Evolutionary conservation across 208 protist species (phyloP), one percentile per base, ranked within the genome.

Genomic region (Crithidia sp.): DNA sequence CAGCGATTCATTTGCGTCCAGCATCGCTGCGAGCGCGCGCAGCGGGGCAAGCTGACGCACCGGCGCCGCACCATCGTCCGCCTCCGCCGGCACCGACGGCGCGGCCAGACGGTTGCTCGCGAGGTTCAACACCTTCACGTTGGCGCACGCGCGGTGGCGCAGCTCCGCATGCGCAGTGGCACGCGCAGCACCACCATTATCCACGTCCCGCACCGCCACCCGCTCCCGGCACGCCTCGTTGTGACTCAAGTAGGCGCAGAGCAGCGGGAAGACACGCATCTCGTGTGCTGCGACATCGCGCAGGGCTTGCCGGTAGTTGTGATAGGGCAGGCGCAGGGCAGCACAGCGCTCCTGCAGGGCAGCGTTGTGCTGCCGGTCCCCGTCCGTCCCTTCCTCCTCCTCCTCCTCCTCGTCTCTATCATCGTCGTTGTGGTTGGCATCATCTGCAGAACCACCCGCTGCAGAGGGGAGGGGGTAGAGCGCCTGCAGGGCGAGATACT

Each of bases 1-100:
- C n/a, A 97, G 77, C 1, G 83, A 86, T 52, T 95, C 83, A 68
- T 95, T 96, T 4, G 77, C 83, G 62, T 93, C 89, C 56, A 96
- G 82, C 71, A 89, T 76, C 14, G 78, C 75, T 3, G 88, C 89
- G 5, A 95, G 76, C 1, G 82, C 67, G 4, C 88, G 84, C 36
- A 95, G 78, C 7, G 84, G 81, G 37, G 76, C 56, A 5, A 79
- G 67, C n/a, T 68, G 60, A 13, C 74, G 74, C 36, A 88, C 76
- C 13, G 74, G 59, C 44, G 85, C 53, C 44, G 85, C 53, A 5
- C 74, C 67, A 44, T 44, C 64, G n/a, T 49, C 75, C 45, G 53
- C 58, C 1, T 17, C 71, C 2, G 50, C 10, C 45, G 80, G 9
- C 41, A 45, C 67, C n/a, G 36, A 36, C 13, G 76, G 63, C 0